Conservation (phyloP, 106 monocot genomes). For the Narthecium ossifragum region DNA sequence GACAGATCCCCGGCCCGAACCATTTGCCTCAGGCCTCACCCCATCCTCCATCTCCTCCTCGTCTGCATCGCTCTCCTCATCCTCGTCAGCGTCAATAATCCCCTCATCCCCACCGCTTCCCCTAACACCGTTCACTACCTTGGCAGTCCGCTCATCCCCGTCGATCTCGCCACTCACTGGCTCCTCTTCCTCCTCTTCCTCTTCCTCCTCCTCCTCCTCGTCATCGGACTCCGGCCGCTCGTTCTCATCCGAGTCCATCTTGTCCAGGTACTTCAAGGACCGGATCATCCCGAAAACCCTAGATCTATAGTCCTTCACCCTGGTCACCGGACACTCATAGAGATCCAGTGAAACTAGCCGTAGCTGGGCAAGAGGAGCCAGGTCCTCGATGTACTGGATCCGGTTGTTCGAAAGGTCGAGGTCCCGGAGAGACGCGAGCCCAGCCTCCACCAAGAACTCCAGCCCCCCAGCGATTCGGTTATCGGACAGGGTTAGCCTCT, state of each 20-base stretch:
- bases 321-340: constrained; percentile 91
- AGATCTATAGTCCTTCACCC: constrained; percentile 74
- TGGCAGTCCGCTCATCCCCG: constrained; percentile 49
- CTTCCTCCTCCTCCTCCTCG: constrained; percentile 76
- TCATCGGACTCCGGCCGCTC: constrained; percentile 77
- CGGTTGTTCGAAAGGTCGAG: constrained; percentile 92
- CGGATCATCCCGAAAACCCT: constrained; percentile 78
- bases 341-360: constrained; percentile 83
- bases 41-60: constrained; percentile 52
- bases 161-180: constrained; percentile 74
- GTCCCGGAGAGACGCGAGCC: constrained; percentile 78
- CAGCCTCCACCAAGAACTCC: constrained; percentile 81
- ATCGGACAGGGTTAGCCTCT: constrained; percentile 78
- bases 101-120: constrained; percentile 11
- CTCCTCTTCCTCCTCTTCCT: constrained; percentile 72
- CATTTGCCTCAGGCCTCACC: constrained; percentile 17
- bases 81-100: constrained; percentile 63
- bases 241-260: constrained; percentile 90
- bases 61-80: constrained; percentile 83
- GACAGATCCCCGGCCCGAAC: no score
- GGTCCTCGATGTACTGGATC: constrained; percentile 80
- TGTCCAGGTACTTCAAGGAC: constrained; percentile 77
- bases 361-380: constrained; percentile 67
- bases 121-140: constrained; percentile 16
- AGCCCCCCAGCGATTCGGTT: constrained; percentile 89